Conservation (phyloP, 805 yeast genomes). For the Zygosaccharomyces gambellarensis region DNA sequence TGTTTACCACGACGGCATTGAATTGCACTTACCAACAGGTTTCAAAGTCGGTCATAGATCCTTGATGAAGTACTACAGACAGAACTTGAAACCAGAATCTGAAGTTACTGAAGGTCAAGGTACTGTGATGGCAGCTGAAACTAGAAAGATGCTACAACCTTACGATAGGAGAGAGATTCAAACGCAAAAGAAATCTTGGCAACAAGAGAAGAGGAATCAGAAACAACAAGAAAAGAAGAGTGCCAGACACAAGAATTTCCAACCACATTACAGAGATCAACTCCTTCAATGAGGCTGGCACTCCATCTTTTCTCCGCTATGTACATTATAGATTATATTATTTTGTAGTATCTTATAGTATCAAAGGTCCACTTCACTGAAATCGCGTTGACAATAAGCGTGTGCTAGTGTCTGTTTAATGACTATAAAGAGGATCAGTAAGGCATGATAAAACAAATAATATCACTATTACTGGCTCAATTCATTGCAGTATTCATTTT, state of each 20-base stretch:
- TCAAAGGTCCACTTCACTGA: background rate
- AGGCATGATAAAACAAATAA: constrained; percentile 9
- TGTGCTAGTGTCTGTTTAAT: background rate
- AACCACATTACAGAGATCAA: constrained; percentile 83
- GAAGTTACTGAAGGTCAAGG: constrained; percentile 71
- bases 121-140: constrained; percentile 81
- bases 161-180: constrained; percentile 42
- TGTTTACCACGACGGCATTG: constrained; percentile 58
- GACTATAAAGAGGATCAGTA: background rate
- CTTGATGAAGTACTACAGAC: constrained; percentile 72
- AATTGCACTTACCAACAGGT: constrained; percentile 79
- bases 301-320: constrained; percentile 1
- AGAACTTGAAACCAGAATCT: constrained; percentile 56
- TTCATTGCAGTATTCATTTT: constrained; percentile 56
- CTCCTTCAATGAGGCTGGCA: constrained; percentile 42
- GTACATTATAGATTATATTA: constrained; percentile 1
- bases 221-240: constrained; percentile 52
- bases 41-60: constrained; percentile 83
- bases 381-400: background rate
- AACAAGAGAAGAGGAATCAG: constrained; percentile 48
- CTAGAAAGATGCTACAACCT: constrained; percentile 45
- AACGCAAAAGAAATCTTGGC: constrained; percentile 67
- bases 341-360: background rate
- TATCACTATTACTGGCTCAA: constrained; percentile 34
- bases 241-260: constrained; percentile 77